A percentile compares a stretch with the other conserved stretches of the same genome.
Evolutionary conservation across 768 basidiomycete species (phyloP).

Genomic region (Chalciporus pseudorubinellus): DNA sequence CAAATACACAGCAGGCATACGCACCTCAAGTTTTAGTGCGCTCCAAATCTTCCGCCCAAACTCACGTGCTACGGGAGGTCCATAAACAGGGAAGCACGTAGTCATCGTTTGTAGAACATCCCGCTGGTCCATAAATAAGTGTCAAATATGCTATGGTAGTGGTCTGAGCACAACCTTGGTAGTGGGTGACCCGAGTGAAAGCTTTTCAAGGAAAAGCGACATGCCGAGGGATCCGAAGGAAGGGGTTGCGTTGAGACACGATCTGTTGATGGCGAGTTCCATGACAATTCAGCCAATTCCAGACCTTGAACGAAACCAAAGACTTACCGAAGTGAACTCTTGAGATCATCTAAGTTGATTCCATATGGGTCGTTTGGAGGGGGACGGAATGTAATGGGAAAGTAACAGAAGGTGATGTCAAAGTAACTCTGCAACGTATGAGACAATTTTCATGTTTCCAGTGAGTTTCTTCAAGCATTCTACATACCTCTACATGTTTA

Average conservation of each 20-base stretch:
- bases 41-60: conserved; percentile 85
- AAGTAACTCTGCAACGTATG: conserved; percentile 68
- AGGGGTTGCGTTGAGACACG: conserved; percentile 76
- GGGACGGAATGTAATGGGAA: conserved; percentile 95
- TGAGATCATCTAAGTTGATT: conserved; percentile 86
- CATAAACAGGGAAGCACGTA: conserved; percentile 82
- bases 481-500: conserved; percentile 69
- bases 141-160: neutral
- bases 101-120: conserved; percentile 82
- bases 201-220: conserved; percentile 88
- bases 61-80: conserved; percentile 54
- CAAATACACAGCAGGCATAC: neutral
- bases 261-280: conserved; percentile 33
- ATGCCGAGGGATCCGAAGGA: conserved; percentile 82
- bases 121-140: conserved; percentile 47
- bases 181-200: conserved; percentile 72
- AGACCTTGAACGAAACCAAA: neutral
- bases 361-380: conserved; percentile 93
- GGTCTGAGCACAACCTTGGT: conserved; percentile 61
- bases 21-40: conserved; percentile 83
- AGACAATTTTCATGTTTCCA: neutral
- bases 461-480: neutral
- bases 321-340: conserved; percentile 60
- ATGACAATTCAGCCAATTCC: neutral
- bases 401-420: conserved; percentile 96